A percentile compares a stretch with the other conserved stretches of the same genome.
These are phyloP conservation scores for Thalassiosira mediterranea DNA, from an alignment of 352 stramenopile species.

Conservation along the genomic window DNA sequence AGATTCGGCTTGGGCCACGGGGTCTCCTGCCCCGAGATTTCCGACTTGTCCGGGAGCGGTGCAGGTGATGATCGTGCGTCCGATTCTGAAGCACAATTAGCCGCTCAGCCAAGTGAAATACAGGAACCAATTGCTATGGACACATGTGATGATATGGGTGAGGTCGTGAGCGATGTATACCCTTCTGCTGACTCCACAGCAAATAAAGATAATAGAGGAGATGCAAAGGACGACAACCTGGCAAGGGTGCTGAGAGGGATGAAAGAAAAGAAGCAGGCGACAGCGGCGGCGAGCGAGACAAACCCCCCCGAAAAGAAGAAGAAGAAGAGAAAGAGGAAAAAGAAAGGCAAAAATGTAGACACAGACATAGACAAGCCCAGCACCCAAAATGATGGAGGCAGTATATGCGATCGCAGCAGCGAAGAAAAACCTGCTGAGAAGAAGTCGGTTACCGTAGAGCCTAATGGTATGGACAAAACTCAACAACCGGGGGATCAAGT, in stretches of 20 bases:
- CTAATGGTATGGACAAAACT: no score
- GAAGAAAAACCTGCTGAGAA: no score
- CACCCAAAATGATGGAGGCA: no score
- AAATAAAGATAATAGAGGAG: constrained; percentile 1
- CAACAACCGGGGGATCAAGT: no score
- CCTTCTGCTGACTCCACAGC: not conserved
- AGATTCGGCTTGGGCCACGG: constrained; percentile 17
- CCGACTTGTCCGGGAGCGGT: no score
- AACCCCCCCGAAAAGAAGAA: constrained; percentile 26
- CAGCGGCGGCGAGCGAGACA: not conserved
- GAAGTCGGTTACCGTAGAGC: no score
- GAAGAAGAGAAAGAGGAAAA: constrained; percentile 18
- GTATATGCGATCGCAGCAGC: no score
- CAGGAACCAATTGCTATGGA: not conserved
- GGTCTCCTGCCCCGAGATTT: no score
- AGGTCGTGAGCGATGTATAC: constrained; percentile 18
- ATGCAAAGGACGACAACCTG: constrained; percentile 35
- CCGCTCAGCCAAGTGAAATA: no score
- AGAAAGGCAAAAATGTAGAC: no score
- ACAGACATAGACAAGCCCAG: no score
- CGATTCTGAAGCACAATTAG: not conserved
- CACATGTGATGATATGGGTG: constrained; percentile 20
- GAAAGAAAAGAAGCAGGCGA: not conserved
- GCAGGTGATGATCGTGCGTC: not conserved
- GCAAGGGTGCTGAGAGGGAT: constrained; percentile 26